Base-by-base conservation (phyloP, 176 grass and related monocot genomes). In the Triticum monococcum region DNA sequence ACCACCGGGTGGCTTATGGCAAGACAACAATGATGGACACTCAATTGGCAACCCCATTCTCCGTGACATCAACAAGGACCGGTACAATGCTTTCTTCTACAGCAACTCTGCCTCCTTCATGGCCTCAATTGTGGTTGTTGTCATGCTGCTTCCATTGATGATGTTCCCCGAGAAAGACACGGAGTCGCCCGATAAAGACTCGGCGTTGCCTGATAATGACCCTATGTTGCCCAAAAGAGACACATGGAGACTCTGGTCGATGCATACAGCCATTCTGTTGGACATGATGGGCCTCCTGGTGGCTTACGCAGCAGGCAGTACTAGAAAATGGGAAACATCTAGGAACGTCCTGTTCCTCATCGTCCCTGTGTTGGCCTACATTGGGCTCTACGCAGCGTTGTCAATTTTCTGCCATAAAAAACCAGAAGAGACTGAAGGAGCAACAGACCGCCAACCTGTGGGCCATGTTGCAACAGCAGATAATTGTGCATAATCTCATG, bases 251-350 rank as follows among this genome's bases (percentile, higher is more conserved):
- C 68, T 81, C 18, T 68, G 77, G 77, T 24, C 77, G 16, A 89
- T 89, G 68, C 60, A 89, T 2, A 85, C 77, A 5, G 77, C 82
- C 26, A 85, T 89, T 8, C 12, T 82, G 62, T 25, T 88, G 12
- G 88, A 90, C 79, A 64, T 93, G 76, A 61, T 90, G 5, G 77
- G 91, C 8, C 86, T 93, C 69, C 85, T 93, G 30, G 76, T 48
- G 37, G 85, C 91, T 16, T 93, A 93, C n/a, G 91, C 88, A 12
- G 91, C 85, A 1, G 88, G 91, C 24, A 85, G 88, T 59, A 64
- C 63, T 23, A 74, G 81, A 11, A 37, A 84, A 3, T 24, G 66
- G 67, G 28, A 60, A 20, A 81, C 60, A 3, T 93, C 88, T 3
- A 81, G 43, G 59, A 65, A 73, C 23, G 84, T 93, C 59, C 59